Conservation (phyloP, 495 filamentous ascomycete genomes). For the Opeltia flavorubescens region DNA sequence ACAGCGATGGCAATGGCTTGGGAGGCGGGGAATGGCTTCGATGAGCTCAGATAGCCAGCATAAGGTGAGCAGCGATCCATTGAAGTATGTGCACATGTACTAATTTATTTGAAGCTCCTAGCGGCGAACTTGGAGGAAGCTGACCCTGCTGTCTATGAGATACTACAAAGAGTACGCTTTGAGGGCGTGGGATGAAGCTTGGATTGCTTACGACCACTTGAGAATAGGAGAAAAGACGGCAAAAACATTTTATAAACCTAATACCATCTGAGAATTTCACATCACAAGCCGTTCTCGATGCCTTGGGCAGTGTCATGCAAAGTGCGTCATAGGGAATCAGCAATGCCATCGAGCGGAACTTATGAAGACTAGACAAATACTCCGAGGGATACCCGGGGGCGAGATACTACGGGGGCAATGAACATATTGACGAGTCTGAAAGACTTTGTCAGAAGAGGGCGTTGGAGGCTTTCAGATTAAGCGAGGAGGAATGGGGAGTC, state of each 20-base stretch:
- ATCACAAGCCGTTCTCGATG: slow-evolving; percentile 91
- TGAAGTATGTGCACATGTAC: neutral
- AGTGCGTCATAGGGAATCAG: slow-evolving; percentile 39
- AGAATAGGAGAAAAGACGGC: slow-evolving; percentile 75
- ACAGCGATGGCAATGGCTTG: slow-evolving; percentile 14
- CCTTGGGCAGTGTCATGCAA: slow-evolving; percentile 95
- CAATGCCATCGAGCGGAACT: slow-evolving; percentile 1
- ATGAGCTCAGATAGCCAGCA: slow-evolving; percentile 48
- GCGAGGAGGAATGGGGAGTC: slow-evolving; percentile 85
- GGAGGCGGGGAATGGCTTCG: slow-evolving; percentile 32
- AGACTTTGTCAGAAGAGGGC: slow-evolving; percentile 79
- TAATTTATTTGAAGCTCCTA: slow-evolving; percentile 48
- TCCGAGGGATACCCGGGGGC: slow-evolving; percentile 97
- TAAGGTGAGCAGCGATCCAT: slow-evolving; percentile 28
- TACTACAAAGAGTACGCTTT: slow-evolving; percentile 67
- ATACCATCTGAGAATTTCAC: slow-evolving; percentile 99
- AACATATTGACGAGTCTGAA: slow-evolving; percentile 86
- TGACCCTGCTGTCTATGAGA: slow-evolving; percentile 73
- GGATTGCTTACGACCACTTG: neutral
- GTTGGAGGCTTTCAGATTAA: slow-evolving; percentile 70
- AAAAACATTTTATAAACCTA: slow-evolving; percentile 96
- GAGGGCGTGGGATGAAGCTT: neutral
- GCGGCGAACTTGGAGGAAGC: slow-evolving; percentile 64
- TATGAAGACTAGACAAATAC: slow-evolving; percentile 66
- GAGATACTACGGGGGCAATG: slow-evolving; percentile 93